Base-by-base conservation (phyloP, 352 stramenopile species). In the Phytophthora fragariaefolia region DNA sequence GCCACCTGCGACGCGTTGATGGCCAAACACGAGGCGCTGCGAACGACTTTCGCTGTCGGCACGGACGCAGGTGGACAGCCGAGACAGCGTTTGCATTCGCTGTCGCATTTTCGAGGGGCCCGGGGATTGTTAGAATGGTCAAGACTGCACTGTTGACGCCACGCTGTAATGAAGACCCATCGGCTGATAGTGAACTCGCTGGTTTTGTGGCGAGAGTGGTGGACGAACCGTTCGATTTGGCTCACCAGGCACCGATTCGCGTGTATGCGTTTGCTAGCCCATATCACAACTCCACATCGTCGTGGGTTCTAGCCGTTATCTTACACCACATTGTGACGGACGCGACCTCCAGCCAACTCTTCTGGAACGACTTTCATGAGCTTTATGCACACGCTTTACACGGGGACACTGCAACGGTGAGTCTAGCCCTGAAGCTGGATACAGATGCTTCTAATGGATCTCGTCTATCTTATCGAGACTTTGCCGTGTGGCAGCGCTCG, bases 261-360 rank as follows among this genome's bases (percentile, higher is more conserved):
- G 32, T 87, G 9, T 74, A 73, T 26, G 80, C 53, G 1, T 58
- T 85, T 26, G 45, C 50, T 23, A 50, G 18, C 26, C 20, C 30
- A 4, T 23, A 69, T 1, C 0, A 45, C 2, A 49, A 22, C 4
- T 34, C 40, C 1, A 34, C 27, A 3, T 57, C 51, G 5, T 28
- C 43, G 0, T 86, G 79, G 81, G 62, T 72, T 13, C 53, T 86
- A 0, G 67, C 70, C 5, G 69, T 76, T 1, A 75, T 85, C n/a
- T 47, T 86, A 43, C 81, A 90, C 10, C 79, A 87, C 42, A 90
- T 87, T 18, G 79, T 71, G n/a, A 87, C 79, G 0, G 79, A 87
- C 52, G 68, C 74, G 27, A 66, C 74, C 23, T 87, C 77, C 8
- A 80, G 72, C 18, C 49, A 68, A 10, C 48, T 90, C 5, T 78